Evolutionary conservation across 176 grass and related monocot species (phyloP), one percentile per base, ranked within the genome.

Genomic region (Eremochloa ophiuroides): DNA sequence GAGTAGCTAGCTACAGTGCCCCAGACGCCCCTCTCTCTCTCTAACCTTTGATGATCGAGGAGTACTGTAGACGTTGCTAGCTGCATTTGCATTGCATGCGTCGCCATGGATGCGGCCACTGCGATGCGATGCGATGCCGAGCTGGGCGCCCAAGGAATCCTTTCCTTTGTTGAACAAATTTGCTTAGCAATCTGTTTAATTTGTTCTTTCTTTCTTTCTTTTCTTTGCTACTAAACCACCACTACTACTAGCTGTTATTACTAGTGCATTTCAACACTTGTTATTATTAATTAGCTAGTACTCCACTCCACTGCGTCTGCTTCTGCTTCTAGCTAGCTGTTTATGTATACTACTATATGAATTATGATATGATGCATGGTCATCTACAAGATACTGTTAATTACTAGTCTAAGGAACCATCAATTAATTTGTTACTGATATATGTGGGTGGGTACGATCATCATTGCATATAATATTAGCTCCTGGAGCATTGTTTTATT

Each of bases 171-270:
- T 80, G 50, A 53, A 53, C 51, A 55, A 59, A 58, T 17, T 71
- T 73, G 28, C 6, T 73, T 82, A 20, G 53, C 53, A 10, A 58
- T 11, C 53, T 58, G n/a, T 58, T 41, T 82, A 22, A 63, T 63
- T 40, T 12, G 25, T 63, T 23, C 25, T 2, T 74, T 83, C 5
- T 3, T 74, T 33, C 8, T 23, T 20, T 38, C 12, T 10, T 67
- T 75, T 25, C 61, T 34, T 22, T 70, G 39, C 61, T 82, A 26
- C 51, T 58, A 56, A 56, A 56, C 5, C 3, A 56, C 51, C n/a
- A n/a, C n/a, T 56, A 56, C 22, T 55, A n/a, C 31, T 82, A 74
- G 59, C 41, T 51, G 41, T 22, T 74, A 60, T 74, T 74, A 62
- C 12, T 65, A 64, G 28, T 15, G 10, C 25, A 16, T 70, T 28